A percentile compares a stretch with the other conserved stretches of the same genome.
Evolutionary conservation across 2,329 filamentous ascomycete genomes (phyloP).

Genomic region (Lomentospora prolificans): DNA sequence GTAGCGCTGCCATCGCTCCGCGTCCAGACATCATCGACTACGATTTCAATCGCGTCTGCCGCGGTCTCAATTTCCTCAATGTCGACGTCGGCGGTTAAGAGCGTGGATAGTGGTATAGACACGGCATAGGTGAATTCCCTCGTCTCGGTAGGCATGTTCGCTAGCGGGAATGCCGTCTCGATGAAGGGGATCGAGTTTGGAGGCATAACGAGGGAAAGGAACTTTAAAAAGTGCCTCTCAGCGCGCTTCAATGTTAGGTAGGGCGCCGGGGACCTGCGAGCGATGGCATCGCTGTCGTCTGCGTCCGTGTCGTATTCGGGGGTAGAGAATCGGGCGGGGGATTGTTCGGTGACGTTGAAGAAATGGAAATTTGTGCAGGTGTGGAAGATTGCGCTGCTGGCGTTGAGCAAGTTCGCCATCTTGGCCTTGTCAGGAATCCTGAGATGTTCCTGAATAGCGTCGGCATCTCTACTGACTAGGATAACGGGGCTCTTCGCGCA

Average conservation of each 20-base stretch:
- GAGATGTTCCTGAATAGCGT: conserved; percentile 55
- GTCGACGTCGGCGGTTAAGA: conserved; percentile 44
- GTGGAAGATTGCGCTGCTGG: conserved; percentile 49
- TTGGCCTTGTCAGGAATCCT: conserved; percentile 44
- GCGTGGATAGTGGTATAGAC: conserved; percentile 47
- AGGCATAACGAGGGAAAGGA: conserved; percentile 51
- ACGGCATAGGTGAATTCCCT: conserved; percentile 59
- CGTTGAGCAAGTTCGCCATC: conserved; percentile 47
- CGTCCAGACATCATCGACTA: conserved; percentile 27
- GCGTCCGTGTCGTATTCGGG: conserved; percentile 9
- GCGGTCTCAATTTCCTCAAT: conserved; percentile 57
- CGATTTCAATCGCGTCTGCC: conserved; percentile 56
- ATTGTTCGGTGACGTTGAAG: conserved; percentile 63
- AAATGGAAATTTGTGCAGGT: conserved; percentile 66
- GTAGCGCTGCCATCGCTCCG: not conserved
- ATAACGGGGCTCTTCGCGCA: conserved; percentile 59
- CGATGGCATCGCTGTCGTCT: conserved; percentile 14
- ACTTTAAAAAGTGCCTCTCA: conserved; percentile 60
- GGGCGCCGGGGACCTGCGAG: conserved; percentile 37
- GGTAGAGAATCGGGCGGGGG: conserved; percentile 18
- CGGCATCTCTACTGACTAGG: conserved; percentile 55
- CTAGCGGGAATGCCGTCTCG: conserved; percentile 56
- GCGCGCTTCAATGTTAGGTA: conserved; percentile 59
- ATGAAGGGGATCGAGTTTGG: conserved; percentile 44
- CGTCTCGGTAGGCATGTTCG: conserved; percentile 48